phyloP scores from a whole-genome alignment of 352 stramenopile genomes.

The Blastocystis sp. region DNA sequence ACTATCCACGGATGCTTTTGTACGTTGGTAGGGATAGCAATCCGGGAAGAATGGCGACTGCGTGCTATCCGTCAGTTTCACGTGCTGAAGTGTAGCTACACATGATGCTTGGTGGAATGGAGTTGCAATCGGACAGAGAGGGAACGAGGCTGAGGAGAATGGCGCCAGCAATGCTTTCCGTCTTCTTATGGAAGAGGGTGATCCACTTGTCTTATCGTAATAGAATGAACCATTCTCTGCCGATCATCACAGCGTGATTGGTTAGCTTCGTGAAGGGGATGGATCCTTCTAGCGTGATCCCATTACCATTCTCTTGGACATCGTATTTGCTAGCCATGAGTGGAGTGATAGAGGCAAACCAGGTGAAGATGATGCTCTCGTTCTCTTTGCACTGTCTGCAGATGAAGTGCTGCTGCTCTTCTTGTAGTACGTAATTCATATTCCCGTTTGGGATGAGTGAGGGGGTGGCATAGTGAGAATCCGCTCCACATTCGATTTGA shows the following conservation, averaged over 20 bases:
- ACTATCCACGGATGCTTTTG: not conserved
- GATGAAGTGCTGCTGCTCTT: not conserved
- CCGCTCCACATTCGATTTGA: not conserved
- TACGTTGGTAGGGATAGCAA: not conserved
- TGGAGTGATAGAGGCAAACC: not conserved
- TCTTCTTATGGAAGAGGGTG: constrained; percentile 8
- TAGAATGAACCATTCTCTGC: not conserved
- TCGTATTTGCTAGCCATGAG: not conserved
- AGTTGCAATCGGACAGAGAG: not conserved
- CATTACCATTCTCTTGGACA: not conserved
- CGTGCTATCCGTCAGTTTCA: not conserved
- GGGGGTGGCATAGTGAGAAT: too few relatives aligned
- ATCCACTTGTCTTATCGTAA: constrained; percentile 23
- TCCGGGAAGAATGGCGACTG: not conserved
- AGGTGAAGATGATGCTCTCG: not conserved
- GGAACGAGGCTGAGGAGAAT: not conserved
- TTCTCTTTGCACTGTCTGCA: not conserved
- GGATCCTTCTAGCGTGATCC: not conserved
- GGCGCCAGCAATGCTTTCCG: not conserved
- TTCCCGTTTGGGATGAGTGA: too few relatives aligned
- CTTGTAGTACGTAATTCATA: not conserved
- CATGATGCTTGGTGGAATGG: not conserved
- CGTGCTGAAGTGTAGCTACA: constrained; percentile 8
- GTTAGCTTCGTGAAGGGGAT: not conserved
- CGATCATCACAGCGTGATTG: not conserved